These are phyloP conservation scores for Boletus rubropictus DNA, from an alignment of 768 basidiomycete genomes.

Conservation along the genomic window DNA sequence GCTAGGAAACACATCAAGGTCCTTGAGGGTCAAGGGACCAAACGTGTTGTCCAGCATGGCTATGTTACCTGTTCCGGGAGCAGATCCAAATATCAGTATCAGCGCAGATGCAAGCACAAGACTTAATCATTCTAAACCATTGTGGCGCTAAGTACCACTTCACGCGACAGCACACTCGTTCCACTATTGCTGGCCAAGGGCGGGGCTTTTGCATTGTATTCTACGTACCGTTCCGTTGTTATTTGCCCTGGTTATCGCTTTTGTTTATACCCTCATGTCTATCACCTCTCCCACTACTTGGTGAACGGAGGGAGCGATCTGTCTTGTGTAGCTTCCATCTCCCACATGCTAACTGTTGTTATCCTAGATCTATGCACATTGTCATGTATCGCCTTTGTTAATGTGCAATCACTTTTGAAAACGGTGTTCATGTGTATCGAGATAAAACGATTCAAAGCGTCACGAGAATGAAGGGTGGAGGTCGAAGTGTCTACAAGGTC, in stretches of 20 bases:
- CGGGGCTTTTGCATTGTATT: slow-evolving; percentile 17
- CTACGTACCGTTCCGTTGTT: slow-evolving; percentile 8
- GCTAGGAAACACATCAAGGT: slow-evolving; percentile 35
- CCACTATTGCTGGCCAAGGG: slow-evolving; percentile 8
- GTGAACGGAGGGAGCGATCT: slow-evolving; percentile 4
- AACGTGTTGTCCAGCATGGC: slow-evolving; percentile 29
- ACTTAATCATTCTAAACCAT: slow-evolving; percentile 39
- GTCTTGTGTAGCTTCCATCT: slow-evolving; percentile 1
- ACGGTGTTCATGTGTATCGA: not conserved
- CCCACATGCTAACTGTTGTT: slow-evolving; percentile 24
- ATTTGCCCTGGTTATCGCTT: slow-evolving; percentile 8
- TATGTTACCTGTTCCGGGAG: slow-evolving; percentile 28
- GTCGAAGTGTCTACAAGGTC: slow-evolving; percentile 21
- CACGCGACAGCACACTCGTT: slow-evolving; percentile 4
- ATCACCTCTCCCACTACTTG: not conserved
- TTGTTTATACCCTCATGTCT: slow-evolving; percentile 18
- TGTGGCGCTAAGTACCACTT: slow-evolving; percentile 46
- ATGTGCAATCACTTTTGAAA: slow-evolving; percentile 8
- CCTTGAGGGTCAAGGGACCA: slow-evolving; percentile 31
- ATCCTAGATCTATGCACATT: slow-evolving; percentile 25
- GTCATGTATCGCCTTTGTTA: slow-evolving; percentile 16
- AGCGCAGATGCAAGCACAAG: slow-evolving; percentile 47
- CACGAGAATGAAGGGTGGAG: not conserved
- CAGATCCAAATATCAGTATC: slow-evolving; percentile 39
- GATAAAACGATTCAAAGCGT: not conserved